phyloP scores from a whole-genome alignment of 305 asterid genomes.

The Solanum aculeatissimum region DNA sequence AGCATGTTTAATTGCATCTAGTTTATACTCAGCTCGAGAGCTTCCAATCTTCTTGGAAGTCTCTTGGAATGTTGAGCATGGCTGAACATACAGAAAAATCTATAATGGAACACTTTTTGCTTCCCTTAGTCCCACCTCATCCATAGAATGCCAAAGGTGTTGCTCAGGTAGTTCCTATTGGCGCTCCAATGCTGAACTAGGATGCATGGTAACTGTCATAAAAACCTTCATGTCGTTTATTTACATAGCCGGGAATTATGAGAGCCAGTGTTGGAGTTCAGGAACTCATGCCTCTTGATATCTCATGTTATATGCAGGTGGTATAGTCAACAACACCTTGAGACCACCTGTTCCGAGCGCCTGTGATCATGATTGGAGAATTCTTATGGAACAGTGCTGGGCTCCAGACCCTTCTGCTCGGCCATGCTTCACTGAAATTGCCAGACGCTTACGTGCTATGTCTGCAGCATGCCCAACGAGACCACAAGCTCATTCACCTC shows the following conservation, averaged over 20 bases:
- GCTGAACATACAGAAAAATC: background rate
- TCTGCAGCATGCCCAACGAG: slow-evolving; percentile 34
- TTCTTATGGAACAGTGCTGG: slow-evolving; percentile 92
- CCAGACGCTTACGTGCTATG: slow-evolving; percentile 62
- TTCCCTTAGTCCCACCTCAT: background rate
- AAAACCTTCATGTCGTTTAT: background rate
- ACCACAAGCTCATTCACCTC: slow-evolving; percentile 27
- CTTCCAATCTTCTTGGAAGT: background rate
- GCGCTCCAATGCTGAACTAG: background rate
- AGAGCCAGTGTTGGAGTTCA: background rate
- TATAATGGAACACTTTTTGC: background rate
- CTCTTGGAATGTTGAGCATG: background rate
- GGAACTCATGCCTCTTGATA: background rate
- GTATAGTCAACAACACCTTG: slow-evolving; percentile 73
- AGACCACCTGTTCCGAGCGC: slow-evolving; percentile 69
- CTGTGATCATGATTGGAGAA: slow-evolving; percentile 67
- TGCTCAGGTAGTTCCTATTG: background rate
- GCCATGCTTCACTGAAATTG: slow-evolving; percentile 74
- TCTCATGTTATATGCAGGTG: slow-evolving; percentile 32
- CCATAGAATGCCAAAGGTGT: background rate
- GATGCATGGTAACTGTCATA: background rate
- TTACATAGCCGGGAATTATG: background rate
- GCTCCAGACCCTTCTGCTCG: slow-evolving; percentile 74
- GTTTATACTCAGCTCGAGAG: background rate
- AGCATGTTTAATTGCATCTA: background rate